Conservation (phyloP, 352 stramenopile species). For the Phytophthora crassamura region DNA sequence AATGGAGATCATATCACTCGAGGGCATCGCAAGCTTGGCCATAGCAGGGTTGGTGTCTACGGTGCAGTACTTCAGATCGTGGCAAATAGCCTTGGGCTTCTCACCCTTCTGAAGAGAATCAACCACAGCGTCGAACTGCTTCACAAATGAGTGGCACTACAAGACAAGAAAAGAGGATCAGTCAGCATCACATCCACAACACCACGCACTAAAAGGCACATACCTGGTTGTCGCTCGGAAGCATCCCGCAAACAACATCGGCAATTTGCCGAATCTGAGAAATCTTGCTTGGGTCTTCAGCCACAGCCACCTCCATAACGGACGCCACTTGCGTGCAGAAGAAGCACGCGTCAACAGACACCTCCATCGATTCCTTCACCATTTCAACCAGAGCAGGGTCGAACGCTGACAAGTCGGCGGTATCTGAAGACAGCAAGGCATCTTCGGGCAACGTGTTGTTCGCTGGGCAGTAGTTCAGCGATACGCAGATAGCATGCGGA, state of each 20-base stretch:
- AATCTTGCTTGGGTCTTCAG: slow-evolving; percentile 60
- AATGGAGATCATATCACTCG: slow-evolving; percentile 16
- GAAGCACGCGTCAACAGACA: slow-evolving; percentile 58
- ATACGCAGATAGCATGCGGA: slow-evolving; percentile 40
- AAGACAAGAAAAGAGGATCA: slow-evolving; percentile 19
- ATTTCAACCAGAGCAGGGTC: slow-evolving; percentile 38
- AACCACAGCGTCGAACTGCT: slow-evolving; percentile 65
- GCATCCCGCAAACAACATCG: slow-evolving; percentile 64
- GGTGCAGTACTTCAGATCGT: slow-evolving; percentile 71
- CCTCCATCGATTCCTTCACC: slow-evolving; percentile 45
- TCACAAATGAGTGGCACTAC: slow-evolving; percentile 70
- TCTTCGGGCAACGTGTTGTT: neutral
- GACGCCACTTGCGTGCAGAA: slow-evolving; percentile 75
- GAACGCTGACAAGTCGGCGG: slow-evolving; percentile 26
- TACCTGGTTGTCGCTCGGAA: slow-evolving; percentile 71
- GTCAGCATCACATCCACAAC: slow-evolving; percentile 6
- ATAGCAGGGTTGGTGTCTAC: slow-evolving; percentile 24
- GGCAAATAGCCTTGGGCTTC: slow-evolving; percentile 61
- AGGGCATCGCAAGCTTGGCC: slow-evolving; percentile 20
- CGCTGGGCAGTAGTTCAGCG: slow-evolving; percentile 40
- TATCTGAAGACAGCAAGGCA: neutral
- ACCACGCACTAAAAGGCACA: neutral
- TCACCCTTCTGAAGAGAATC: slow-evolving; percentile 74
- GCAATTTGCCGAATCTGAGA: slow-evolving; percentile 66
- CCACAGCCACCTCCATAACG: slow-evolving; percentile 60